Conservation (phyloP, 192 early-diverging fungal genomes). For the Linnemannia exigua region DNA sequence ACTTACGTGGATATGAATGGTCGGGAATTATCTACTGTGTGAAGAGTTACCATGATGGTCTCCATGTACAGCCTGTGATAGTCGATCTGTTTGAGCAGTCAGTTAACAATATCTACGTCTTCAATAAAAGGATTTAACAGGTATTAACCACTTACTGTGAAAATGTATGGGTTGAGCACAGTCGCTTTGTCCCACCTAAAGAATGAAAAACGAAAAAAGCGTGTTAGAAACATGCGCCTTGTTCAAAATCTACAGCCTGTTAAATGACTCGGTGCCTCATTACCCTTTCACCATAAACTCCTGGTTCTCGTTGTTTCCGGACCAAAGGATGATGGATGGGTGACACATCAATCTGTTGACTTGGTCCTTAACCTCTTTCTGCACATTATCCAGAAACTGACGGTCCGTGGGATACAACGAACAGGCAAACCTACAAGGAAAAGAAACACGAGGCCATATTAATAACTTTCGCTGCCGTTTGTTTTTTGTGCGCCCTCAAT, state of each 20-base stretch:
- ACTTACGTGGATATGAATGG: constrained; percentile 42
- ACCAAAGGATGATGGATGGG: constrained; percentile 65
- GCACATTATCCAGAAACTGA: constrained; percentile 59
- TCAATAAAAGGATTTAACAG: background rate
- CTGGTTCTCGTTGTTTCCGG: constrained; percentile 73
- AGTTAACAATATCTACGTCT: background rate
- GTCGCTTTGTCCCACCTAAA: constrained; percentile 37
- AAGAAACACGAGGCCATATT: background rate
- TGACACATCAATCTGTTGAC: constrained; percentile 62
- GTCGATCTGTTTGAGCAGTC: constrained; percentile 11
- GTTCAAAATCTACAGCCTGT: too few species aligned
- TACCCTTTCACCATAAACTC: constrained; percentile 62
- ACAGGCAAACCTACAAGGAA: constrained; percentile 66
- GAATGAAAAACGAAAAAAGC: background rate
- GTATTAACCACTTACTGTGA: constrained; percentile 16
- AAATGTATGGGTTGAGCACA: constrained; percentile 28
- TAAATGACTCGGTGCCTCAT: too few species aligned
- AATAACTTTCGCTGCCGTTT: background rate
- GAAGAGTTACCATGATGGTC: constrained; percentile 27
- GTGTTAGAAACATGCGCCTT: too few species aligned
- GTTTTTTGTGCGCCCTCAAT: background rate
- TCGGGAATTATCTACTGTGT: constrained; percentile 15
- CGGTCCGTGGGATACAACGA: constrained; percentile 63
- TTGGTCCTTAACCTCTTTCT: constrained; percentile 54
- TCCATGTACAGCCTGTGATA: constrained; percentile 44